These are phyloP conservation scores for Barnettozyma salicaria DNA, from an alignment of 805 yeast genomes.

Conservation along the genomic window DNA sequence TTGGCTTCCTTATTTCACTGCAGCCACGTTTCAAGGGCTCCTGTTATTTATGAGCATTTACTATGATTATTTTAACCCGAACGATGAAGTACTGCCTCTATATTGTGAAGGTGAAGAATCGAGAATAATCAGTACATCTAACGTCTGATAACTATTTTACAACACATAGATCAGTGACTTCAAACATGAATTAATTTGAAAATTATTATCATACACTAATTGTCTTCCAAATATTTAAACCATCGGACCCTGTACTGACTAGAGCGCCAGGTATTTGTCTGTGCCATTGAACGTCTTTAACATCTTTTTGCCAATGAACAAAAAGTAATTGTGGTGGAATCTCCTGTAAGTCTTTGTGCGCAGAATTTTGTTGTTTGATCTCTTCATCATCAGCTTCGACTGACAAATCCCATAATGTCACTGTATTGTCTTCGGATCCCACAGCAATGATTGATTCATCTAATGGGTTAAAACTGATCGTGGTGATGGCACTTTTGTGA, in stretches of 20 bases:
- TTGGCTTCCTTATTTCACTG: conserved; percentile 74
- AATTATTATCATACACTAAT: conserved; percentile 76
- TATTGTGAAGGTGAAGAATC: background rate
- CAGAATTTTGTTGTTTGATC: conserved; percentile 76
- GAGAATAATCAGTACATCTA: no score
- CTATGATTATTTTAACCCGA: conserved; percentile 26
- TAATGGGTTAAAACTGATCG: conserved; percentile 88
- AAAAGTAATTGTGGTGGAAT: conserved; percentile 94
- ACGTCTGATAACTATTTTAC: no score
- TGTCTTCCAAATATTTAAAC: conserved; percentile 92
- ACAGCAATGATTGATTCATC: conserved; percentile 96
- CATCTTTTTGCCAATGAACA: conserved; percentile 97
- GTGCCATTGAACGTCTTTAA: conserved; percentile 98
- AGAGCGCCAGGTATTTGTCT: conserved; percentile 93
- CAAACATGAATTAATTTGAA: no score
- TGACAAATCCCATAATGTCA: conserved; percentile 95
- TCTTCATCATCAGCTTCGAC: conserved; percentile 99
- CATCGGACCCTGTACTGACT: conserved; percentile 93
- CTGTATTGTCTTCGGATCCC: conserved; percentile 94
- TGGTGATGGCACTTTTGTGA: conserved; percentile 90
- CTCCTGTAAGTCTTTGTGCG: conserved; percentile 72
- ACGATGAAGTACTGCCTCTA: background rate
- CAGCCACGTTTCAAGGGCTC: conserved; percentile 61
- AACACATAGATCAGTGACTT: no score
- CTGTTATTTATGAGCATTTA: conserved; percentile 59